These are phyloP conservation scores for Rosa chinensis DNA, from an alignment of 306 rosid species.

Conservation along the genomic window DNA sequence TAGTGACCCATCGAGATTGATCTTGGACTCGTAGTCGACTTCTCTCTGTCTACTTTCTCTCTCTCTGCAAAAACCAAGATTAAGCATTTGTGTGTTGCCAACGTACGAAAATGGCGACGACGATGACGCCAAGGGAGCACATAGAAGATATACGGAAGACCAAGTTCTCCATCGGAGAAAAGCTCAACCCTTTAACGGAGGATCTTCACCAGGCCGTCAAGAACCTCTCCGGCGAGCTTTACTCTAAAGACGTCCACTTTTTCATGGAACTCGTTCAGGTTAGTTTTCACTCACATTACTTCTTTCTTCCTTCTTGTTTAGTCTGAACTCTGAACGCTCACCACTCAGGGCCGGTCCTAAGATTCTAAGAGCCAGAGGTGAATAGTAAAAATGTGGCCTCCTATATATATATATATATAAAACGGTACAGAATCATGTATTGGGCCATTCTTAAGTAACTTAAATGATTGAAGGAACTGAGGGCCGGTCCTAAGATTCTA, in stretches of 20 bases:
- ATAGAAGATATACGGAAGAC: conserved; percentile 42
- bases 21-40: neutral
- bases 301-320: neutral
- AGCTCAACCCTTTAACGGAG: conserved; percentile 33
- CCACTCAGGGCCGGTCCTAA: neutral
- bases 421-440: no score
- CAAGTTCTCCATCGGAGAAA: conserved; percentile 56
- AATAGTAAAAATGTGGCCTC: no score
- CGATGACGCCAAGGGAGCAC: conserved; percentile 38
- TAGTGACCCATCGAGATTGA: neutral
- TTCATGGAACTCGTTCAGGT: conserved; percentile 82
- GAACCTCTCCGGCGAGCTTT: conserved; percentile 60
- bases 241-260: conserved; percentile 63
- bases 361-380: no score
- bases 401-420: no score
- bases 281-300: neutral
- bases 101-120: conserved; percentile 21
- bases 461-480: no score
- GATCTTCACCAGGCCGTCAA: conserved; percentile 55
- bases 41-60: neutral
- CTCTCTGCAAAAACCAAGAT: neutral
- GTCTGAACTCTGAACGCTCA: neutral
- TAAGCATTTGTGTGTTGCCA: neutral
- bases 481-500: no score
- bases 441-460: no score